These are phyloP conservation scores for Sergeia podlipaevii DNA, from an alignment of 208 protist genomes.

Conservation along the genomic window DNA sequence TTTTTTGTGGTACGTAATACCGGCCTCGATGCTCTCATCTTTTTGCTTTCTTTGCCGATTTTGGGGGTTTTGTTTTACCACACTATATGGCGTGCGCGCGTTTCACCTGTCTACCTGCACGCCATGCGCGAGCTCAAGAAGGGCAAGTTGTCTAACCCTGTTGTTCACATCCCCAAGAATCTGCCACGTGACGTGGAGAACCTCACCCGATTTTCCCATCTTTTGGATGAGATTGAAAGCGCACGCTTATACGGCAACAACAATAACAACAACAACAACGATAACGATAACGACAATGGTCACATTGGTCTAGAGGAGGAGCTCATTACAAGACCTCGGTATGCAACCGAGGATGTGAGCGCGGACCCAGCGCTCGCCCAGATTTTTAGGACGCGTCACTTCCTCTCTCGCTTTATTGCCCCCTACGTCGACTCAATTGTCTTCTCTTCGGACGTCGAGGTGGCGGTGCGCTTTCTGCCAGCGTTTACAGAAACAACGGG, in stretches of 20 bases:
- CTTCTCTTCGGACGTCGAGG: constrained; percentile 16
- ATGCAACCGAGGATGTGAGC: neutral
- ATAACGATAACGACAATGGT: neutral
- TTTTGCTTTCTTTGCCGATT: constrained; percentile 3
- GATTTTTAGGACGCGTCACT: neutral
- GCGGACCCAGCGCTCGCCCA: neutral
- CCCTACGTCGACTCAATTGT: constrained; percentile 18
- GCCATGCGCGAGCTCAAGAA: constrained; percentile 5
- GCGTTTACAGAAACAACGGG: neutral
- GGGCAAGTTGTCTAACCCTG: constrained; percentile 7
- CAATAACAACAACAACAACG: neutral
- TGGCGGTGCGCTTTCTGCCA: constrained; percentile 16
- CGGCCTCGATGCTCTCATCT: constrained; percentile 4
- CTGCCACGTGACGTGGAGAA: constrained; percentile 11
- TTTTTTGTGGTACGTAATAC: constrained; percentile 1
- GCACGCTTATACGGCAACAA: neutral
- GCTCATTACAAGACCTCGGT: neutral
- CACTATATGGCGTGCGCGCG: constrained; percentile 1
- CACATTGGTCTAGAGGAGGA: neutral
- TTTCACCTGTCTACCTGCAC: constrained; percentile 1
- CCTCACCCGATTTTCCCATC: neutral
- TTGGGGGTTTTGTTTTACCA: neutral
- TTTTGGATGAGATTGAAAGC: constrained; percentile 10
- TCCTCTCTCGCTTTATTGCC: constrained; percentile 5
- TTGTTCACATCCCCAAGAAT: constrained; percentile 18